phyloP scores from a whole-genome alignment of 164 flowering plant species.

The Brasenia schreberi region DNA sequence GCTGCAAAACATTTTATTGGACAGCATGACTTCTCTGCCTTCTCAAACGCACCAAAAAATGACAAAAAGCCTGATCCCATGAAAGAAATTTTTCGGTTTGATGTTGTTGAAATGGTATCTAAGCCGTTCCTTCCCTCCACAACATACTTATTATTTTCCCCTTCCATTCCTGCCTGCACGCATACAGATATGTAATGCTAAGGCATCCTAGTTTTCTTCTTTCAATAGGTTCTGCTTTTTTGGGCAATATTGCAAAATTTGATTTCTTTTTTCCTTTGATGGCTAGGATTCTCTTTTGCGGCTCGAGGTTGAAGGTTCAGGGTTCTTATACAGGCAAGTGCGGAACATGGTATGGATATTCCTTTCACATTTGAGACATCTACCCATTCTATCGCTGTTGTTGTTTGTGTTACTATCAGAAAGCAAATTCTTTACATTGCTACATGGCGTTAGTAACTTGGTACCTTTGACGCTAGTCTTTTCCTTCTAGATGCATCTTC shows the following conservation, averaged over 20 bases:
- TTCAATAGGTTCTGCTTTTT: background rate
- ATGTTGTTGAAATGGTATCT: slow-evolving; percentile 62
- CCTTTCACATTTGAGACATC: too few relatives aligned
- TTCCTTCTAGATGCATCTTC: too few relatives aligned
- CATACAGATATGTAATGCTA: too few relatives aligned
- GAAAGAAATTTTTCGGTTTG: slow-evolving; percentile 64
- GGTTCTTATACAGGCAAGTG: slow-evolving; percentile 85
- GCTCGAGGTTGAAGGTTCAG: slow-evolving; percentile 91
- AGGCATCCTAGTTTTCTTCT: too few relatives aligned
- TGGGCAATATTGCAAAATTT: background rate
- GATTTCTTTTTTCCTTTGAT: slow-evolving; percentile 5
- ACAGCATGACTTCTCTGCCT: slow-evolving; percentile 80
- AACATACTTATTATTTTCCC: background rate
- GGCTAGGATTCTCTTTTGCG: slow-evolving; percentile 68
- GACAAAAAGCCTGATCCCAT: slow-evolving; percentile 50
- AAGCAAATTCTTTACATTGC: too few relatives aligned
- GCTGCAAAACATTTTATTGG: slow-evolving; percentile 72
- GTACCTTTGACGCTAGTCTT: too few relatives aligned
- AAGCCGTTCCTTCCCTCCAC: background rate
- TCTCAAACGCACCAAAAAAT: slow-evolving; percentile 47
- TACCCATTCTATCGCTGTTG: too few relatives aligned
- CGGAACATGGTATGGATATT: slow-evolving; percentile 64
- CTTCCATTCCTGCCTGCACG: background rate
- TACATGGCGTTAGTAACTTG: too few relatives aligned
- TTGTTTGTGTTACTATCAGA: too few relatives aligned